Evolutionary conservation across 768 basidiomycete species (phyloP).

Genomic region (Phaffia australis): DNA sequence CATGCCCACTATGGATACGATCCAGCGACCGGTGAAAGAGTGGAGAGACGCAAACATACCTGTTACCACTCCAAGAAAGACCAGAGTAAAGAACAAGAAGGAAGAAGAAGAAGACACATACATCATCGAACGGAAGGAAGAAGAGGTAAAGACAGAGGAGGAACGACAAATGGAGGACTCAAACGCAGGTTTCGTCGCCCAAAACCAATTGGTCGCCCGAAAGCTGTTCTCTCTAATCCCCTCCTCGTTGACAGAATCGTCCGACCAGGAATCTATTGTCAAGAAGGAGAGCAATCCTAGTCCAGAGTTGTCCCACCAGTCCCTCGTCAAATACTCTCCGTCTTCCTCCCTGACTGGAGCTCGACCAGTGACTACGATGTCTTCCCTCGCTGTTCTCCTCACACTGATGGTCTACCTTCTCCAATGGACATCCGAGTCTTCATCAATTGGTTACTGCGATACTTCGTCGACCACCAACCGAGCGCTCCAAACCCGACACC

Average conservation of each 20-base stretch:
- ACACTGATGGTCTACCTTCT: slow-evolving; percentile 12
- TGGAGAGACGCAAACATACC: slow-evolving; percentile 18
- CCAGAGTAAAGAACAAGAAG: neutral
- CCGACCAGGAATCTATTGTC: neutral
- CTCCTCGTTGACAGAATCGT: neutral
- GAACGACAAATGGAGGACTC: neutral
- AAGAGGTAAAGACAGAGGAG: neutral
- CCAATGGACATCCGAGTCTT: slow-evolving; percentile 12
- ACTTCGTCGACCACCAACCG: slow-evolving; percentile 32
- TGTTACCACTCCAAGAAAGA: neutral
- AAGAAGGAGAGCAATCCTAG: neutral
- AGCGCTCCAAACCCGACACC: slow-evolving; percentile 28
- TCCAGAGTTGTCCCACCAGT: neutral
- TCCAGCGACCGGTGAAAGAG: slow-evolving; percentile 12
- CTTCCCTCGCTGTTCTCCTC: slow-evolving; percentile 14
- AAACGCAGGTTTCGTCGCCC: slow-evolving; percentile 10
- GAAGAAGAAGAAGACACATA: slow-evolving; percentile 10
- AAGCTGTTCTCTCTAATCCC: slow-evolving; percentile 4
- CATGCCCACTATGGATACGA: slow-evolving; percentile 12
- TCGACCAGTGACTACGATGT: neutral
- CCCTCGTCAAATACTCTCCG: neutral
- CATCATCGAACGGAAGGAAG: slow-evolving; percentile 10
- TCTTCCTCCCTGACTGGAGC: slow-evolving; percentile 1
- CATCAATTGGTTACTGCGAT: slow-evolving; percentile 39
- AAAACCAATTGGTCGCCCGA: slow-evolving; percentile 15